Base-by-base conservation (phyloP, 306 rosid genomes). In the Fragaria nilgerrensis region DNA sequence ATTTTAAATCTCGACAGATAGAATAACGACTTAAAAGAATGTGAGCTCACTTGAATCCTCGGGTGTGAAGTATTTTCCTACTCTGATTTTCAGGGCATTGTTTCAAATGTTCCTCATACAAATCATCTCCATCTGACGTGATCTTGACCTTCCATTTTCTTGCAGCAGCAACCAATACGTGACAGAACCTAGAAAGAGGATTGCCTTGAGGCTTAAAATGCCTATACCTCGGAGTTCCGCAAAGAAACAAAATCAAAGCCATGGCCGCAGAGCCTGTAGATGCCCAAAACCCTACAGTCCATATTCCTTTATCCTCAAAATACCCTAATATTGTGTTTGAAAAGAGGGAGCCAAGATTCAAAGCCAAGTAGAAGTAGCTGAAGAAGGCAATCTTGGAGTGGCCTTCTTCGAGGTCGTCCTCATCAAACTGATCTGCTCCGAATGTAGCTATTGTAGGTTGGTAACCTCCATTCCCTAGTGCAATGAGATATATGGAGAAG, bases 341-440 rank as follows among this genome's bases (percentile, higher is more conserved):
- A 50, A 93, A 89, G 37, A 93, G 91, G 9, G 96, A 89, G 0
- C 97, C 97, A 50, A 93, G 88, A 74, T 90, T 93, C 27, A 90
- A 64, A 23, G 97, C 94, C 84, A 93, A 80, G 84, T 93, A 93
- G 68, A 93, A 93, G 84, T 89, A 93, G 85, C 97, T 89, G 23
- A 93, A 93, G 75, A 93, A 93, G 23, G 93, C 72, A 11, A 90
- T 80, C 71, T 93, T 90, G 22, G 96, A 89, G 74, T 72, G 80
- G 15, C 89, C 87, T 72, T 93, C 97, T 6, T n/a, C 73, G 0
- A 82, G 78, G 71, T 93, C 86, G n/a, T 76, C 89, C 77, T 85
- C 97, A 73, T 93, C 97, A 74, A 93, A 93, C 29, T 93, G 97
- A 75, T 93, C 97, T 3, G 97, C 92, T 7, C 97, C 97, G 77